Base-by-base conservation (phyloP, 2,329 filamentous ascomycete species). In the Sarocladium kiliense region DNA sequence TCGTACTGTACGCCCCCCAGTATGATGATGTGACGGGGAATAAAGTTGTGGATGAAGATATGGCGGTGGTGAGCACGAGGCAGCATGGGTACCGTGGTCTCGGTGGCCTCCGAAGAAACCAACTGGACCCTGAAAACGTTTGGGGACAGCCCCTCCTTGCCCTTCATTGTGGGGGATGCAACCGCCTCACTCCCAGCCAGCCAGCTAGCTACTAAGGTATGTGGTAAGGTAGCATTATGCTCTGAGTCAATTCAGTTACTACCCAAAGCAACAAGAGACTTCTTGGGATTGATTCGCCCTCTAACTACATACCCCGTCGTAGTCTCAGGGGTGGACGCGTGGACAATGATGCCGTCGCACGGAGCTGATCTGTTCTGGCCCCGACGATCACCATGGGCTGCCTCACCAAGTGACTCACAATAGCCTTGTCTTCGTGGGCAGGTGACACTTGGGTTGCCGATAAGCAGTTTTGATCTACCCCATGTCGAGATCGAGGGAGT, bases 351-450 rank as follows among this genome's bases (percentile, higher is more conserved):
- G 41, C 18, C 7, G 18, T 25, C 23, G 41, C 36, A 2, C 27
- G 14, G 18, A 4, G n/a, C n/a, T n/a, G 10, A 21, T n/a, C 7
- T n/a, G 47, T 32, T 51, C 47, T 51, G 14, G 27, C 27, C 47
- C 47, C 27, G 47, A 51, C 47, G 47, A 51, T 51, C 47, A 49
- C 27, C 30, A 7, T 51, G n/a, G 47, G 47, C 47, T 11, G 47
- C 47, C 47, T 51, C 47, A 51, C 47, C n/a, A 23, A 34, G 27
- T 51, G 27, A 51, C 9, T 36, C 47, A 47, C 36, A 9, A 9
- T 7, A 16, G 21, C 10, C 47, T 12, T 36, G 10, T 9, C 30
- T n/a, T 36, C 6, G 18, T 51, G 27, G 6, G 14, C n/a, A 5
- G 27, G 5, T 36, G 7, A 34, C 11, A 21, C 47, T 19, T 36